phyloP scores from a whole-genome alignment of 768 basidiomycete species.

The Pholiota conissans region DNA sequence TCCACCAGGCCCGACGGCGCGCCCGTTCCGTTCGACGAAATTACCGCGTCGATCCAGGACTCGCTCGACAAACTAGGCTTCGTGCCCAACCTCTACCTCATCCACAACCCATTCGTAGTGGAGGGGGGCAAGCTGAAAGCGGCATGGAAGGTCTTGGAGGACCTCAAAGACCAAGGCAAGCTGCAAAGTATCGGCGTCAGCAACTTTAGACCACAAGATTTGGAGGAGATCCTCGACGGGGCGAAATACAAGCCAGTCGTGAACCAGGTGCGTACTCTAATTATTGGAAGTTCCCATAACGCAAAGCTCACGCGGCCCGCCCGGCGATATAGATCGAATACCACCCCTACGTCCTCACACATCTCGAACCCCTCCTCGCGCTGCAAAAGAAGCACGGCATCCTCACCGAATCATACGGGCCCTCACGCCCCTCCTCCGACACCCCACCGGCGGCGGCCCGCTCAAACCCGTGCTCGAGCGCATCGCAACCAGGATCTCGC shows the following conservation, averaged over 20 bases:
- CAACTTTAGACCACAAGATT: constrained; percentile 48
- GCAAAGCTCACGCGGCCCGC: neutral
- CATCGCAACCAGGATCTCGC: constrained; percentile 29
- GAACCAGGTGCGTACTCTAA: constrained; percentile 41
- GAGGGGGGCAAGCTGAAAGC: constrained; percentile 25
- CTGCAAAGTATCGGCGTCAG: constrained; percentile 49
- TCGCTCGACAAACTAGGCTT: constrained; percentile 47
- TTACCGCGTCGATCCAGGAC: constrained; percentile 39
- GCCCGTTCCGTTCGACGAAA: constrained; percentile 28
- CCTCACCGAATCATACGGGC: constrained; percentile 36
- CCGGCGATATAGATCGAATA: constrained; percentile 37
- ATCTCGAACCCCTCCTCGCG: constrained; percentile 33
- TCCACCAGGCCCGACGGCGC: constrained; percentile 7
- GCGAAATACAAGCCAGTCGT: constrained; percentile 51
- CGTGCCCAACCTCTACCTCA: constrained; percentile 53
- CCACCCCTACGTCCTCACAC: constrained; percentile 33
- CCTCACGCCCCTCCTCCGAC: constrained; percentile 36
- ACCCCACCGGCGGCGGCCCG: constrained; percentile 37
- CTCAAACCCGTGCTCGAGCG: constrained; percentile 36
- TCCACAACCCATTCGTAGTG: constrained; percentile 43
- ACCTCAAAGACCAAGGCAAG: constrained; percentile 40
- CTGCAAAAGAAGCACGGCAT: constrained; percentile 38
- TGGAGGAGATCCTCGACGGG: constrained; percentile 41
- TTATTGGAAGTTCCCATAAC: neutral
- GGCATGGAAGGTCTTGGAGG: constrained; percentile 54